These are phyloP conservation scores for Corrigiola litoralis DNA, from an alignment of 179 eudicot species.

Conservation along the genomic window DNA sequence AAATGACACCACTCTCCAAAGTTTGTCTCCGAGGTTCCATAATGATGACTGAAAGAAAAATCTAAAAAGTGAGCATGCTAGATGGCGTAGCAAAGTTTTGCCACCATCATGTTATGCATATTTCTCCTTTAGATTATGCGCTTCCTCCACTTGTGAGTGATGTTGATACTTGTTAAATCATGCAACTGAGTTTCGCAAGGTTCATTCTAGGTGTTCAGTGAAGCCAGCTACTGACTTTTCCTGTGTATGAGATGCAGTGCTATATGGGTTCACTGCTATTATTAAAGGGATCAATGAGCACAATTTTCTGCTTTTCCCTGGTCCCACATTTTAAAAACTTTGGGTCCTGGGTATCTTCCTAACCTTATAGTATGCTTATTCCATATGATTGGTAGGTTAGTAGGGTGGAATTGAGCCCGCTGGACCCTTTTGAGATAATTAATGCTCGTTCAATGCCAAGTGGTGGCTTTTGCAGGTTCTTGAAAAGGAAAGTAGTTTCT, in stretches of 20 bases:
- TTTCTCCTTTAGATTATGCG: neutral
- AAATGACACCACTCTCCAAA: neutral
- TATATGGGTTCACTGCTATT: slow-evolving; percentile 3
- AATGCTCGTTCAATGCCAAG: slow-evolving; percentile 8
- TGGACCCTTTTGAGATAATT: neutral
- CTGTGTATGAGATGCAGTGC: slow-evolving; percentile 7
- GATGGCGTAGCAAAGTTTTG: neutral
- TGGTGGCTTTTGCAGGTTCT: slow-evolving; percentile 3
- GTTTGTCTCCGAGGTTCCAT: neutral
- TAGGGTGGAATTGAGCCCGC: slow-evolving; percentile 1
- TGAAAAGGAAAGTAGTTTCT: slow-evolving; percentile 4
- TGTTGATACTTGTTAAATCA: slow-evolving; percentile 1
- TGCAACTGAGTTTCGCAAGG: neutral
- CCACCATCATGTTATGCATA: neutral
- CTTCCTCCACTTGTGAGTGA: neutral
- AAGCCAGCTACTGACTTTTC: slow-evolving; percentile 7
- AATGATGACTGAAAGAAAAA: neutral
- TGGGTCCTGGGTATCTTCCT: neutral
- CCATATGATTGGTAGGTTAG: neutral
- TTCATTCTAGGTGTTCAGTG: neutral
- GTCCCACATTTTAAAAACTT: neutral
- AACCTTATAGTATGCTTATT: slow-evolving; percentile 4
- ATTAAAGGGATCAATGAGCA: neutral
- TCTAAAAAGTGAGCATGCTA: neutral
- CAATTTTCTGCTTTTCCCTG: neutral